Base-by-base conservation (phyloP, 305 asterid species). In the Plantago lanceolata region DNA sequence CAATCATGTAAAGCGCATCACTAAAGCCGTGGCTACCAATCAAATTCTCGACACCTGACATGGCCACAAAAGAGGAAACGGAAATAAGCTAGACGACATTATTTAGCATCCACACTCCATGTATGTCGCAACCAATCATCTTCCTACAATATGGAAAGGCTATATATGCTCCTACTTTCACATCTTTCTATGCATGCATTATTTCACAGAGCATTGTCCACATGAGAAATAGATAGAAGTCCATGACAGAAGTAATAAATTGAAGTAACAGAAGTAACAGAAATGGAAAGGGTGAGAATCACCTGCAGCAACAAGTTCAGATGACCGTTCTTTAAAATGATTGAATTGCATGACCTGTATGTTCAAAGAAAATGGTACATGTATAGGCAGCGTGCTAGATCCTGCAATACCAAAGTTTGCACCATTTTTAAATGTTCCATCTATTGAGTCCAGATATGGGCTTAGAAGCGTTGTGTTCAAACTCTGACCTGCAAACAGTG, bases 351-450 rank as follows among this genome's bases (percentile, higher is more conserved):
- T 59, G 71, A 88, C 72, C 77, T 91, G 97, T 64, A 88, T 74
- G 70, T 85, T 57, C 63, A 91, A 75, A 12, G 95, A 72, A 62
- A 86, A 91, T 0, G 96, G 96, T 29, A 65, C 73, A 49, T 67
- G 48, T 59, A 63, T 82, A 33, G 97, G 97, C 68, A 88, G 78
- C 1, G 90, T 76, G 19, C 74, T 28, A 6, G 96, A 86, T 35
- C 97, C 96, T 19, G 68, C 90, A 43, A 91, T 68, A 6, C 96
- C 97, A 70, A 91, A 91, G 81, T 91, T 91, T 47, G 84, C 94
- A 29, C 97, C 96, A 71, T 82, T 82, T 48, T 82, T 63, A 71
- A 90, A 90, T 54, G 64, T 80, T 53, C 94, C 70, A 50, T 85
- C 82, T 28, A 86, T 48, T 5, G 97, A 84, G 64, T 85, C 95